Evolutionary conservation across 2,329 filamentous ascomycete genomes (phyloP).

Genomic region (Colletotrichum sp.): DNA sequence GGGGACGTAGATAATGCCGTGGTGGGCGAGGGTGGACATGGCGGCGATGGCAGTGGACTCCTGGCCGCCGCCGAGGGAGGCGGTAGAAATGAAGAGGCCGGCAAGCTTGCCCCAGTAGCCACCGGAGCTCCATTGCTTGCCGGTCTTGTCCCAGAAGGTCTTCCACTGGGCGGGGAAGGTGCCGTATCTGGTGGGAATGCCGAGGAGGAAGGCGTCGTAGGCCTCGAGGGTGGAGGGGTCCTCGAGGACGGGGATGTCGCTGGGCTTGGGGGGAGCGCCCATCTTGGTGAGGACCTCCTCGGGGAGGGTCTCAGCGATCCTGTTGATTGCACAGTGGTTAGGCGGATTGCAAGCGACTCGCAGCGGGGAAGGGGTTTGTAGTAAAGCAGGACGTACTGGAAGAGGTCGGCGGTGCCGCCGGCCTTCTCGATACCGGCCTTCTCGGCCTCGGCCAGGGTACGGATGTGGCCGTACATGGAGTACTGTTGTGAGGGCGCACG

Average conservation of each 20-base stretch:
- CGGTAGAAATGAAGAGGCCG: constrained; percentile 91
- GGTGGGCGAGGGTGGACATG: constrained; percentile 88
- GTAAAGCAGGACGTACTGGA: constrained; percentile 64
- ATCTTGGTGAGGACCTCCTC: constrained; percentile 87
- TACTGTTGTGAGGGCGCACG: constrained; percentile 61
- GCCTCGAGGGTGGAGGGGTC: constrained; percentile 64
- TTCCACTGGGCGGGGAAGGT: constrained; percentile 99
- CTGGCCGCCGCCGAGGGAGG: constrained; percentile 84
- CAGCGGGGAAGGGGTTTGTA: background rate
- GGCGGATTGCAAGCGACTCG: background rate
- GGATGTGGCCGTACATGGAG: constrained; percentile 93
- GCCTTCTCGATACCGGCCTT: constrained; percentile 88
- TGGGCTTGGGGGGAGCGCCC: constrained; percentile 81
- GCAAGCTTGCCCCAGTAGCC: constrained; percentile 87
- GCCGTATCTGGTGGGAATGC: constrained; percentile 94
- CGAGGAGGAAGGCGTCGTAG: constrained; percentile 88
- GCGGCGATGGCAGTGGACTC: constrained; percentile 82
- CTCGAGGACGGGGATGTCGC: constrained; percentile 67
- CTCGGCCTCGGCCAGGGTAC: constrained; percentile 84
- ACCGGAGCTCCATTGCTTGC: constrained; percentile 81
- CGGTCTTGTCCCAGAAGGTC: constrained; percentile 89
- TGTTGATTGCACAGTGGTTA: constrained; percentile 31
- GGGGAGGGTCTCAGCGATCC: constrained; percentile 84
- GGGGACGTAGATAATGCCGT: constrained; percentile 96
- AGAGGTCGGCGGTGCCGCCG: constrained; percentile 82